These are phyloP conservation scores for Saccharomyces pastorianus DNA, from an alignment of 1,139 yeast genomes.

Conservation along the genomic window DNA sequence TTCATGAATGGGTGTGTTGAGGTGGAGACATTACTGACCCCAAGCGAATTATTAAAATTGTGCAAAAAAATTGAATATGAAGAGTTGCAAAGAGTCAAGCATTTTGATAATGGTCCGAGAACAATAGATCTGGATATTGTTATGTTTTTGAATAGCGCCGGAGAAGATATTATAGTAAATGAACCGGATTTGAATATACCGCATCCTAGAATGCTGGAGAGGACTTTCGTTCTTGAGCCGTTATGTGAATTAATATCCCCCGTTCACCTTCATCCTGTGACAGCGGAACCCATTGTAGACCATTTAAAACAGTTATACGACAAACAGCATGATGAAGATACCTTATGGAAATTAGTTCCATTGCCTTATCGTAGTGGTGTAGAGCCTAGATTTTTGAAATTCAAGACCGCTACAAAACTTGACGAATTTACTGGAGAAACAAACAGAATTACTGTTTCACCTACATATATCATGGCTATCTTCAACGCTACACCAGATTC, in stretches of 20 bases:
- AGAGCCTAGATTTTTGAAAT: constrained; percentile 16
- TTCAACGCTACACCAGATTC: constrained; percentile 90
- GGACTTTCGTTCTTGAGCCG: constrained; percentile 87
- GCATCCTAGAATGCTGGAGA: constrained; percentile 77
- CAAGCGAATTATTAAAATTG: constrained; percentile 51
- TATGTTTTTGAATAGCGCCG: constrained; percentile 38
- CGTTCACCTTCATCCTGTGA: constrained; percentile 62
- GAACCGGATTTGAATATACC: constrained; percentile 62
- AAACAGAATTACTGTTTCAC: constrained; percentile 22
- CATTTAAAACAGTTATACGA: constrained; percentile 55
- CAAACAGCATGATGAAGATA: constrained; percentile 25
- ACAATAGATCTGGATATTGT: constrained; percentile 82
- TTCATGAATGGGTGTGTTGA: constrained; percentile 80
- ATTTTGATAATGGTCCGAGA: constrained; percentile 85
- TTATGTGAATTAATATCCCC: constrained; percentile 71
- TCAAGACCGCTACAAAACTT: constrained; percentile 11
- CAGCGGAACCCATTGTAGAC: constrained; percentile 68
- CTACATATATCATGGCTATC: constrained; percentile 66
- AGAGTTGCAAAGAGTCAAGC: constrained; percentile 61
- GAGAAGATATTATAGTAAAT: constrained; percentile 34
- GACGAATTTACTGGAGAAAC: constrained; percentile 9
- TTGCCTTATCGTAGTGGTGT: constrained; percentile 8
- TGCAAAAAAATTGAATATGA: constrained; percentile 74
- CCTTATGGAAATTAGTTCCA: constrained; percentile 25
- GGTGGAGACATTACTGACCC: constrained; percentile 48